Percentiles rank a stretch among this genome's conserved stretches.
Evolutionary conservation across 2,329 filamentous ascomycete species (phyloP).

Genomic region (Ceratocystis cubensis): DNA sequence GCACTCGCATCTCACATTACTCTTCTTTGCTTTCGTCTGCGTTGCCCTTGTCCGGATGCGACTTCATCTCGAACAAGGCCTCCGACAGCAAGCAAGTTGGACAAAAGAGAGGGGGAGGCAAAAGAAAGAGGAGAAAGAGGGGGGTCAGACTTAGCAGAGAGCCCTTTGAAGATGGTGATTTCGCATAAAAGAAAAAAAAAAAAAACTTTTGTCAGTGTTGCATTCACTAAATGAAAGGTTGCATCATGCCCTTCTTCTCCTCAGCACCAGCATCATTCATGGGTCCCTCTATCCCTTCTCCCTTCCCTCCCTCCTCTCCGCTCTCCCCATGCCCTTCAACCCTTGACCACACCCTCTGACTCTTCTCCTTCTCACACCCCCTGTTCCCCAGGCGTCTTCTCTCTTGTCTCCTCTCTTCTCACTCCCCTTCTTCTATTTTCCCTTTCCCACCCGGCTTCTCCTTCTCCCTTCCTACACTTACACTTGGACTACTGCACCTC

Average conservation of each 20-base stretch:
- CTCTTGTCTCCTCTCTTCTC: background rate
- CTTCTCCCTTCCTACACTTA: background rate
- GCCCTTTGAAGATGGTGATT: background rate
- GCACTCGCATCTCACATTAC: background rate
- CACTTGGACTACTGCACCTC: background rate
- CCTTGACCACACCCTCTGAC: background rate
- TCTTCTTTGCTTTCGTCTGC: no score
- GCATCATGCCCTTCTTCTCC: background rate
- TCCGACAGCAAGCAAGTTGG: background rate
- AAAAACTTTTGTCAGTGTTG: background rate
- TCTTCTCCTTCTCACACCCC: background rate
- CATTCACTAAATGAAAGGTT: slow-evolving; percentile 2
- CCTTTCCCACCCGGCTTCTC: background rate
- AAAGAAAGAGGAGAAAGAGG: background rate
- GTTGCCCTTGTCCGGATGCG: no score
- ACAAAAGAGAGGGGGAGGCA: background rate
- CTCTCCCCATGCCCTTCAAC: background rate
- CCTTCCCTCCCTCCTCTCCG: background rate
- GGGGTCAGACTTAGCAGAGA: background rate
- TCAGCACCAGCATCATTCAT: background rate
- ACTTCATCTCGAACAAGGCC: no score
- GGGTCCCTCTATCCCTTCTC: background rate
- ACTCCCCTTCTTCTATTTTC: background rate
- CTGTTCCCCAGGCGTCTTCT: background rate
- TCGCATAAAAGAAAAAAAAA: background rate